Base-by-base conservation (phyloP, 2,329 filamentous ascomycete species). In the Sporothrix humicola region DNA sequence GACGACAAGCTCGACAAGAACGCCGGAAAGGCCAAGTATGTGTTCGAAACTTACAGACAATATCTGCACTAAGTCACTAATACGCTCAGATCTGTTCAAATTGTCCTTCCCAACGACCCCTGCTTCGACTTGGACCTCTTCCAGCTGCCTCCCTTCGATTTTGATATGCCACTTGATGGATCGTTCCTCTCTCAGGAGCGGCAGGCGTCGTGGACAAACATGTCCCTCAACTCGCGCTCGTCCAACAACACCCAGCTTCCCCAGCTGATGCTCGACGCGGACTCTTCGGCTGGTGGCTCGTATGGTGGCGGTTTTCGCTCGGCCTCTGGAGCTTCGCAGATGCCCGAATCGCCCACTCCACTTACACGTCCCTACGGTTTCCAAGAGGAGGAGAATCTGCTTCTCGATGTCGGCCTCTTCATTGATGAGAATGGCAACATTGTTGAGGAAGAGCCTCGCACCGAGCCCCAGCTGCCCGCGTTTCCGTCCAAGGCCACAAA, bases 21-120 rank as follows among this genome's bases (percentile, higher is more conserved):
- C 73, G 92, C 91, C 69, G 91, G 90, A 71, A 94, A 91, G 79
- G 85, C 89, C 74, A 92, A 88, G 95, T 95, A 82, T 80, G 86
- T 81, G 2, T 17, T 8, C 12, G 3, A 52, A 9, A 10, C 46
- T 9, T 2, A 13, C 23, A 13, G 1, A 20, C n/a, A 9, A n/a
- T 7, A n/a, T 15, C 8, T n/a, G 23, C 23, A 26, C 23, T 26
- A 26, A 26, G 23, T 26, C 23, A 48, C 74, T 77, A 66, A 80
- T 52, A 31, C 2, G 13, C 1, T 48, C 73, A 97, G 93, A 77
- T 90, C 88, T 5, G 89, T 92, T 31, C 91, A 95, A 77, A 90
- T 98, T 73, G 84, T 94, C 2, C 85, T 98, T 1, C 85, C 88
- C 72, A 93, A 98, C 78, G 95, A 98, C 78, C 94, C 94, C 0